These are phyloP conservation scores for Verticillium isaacii DNA, from an alignment of 2,329 filamentous ascomycete genomes.

Conservation along the genomic window DNA sequence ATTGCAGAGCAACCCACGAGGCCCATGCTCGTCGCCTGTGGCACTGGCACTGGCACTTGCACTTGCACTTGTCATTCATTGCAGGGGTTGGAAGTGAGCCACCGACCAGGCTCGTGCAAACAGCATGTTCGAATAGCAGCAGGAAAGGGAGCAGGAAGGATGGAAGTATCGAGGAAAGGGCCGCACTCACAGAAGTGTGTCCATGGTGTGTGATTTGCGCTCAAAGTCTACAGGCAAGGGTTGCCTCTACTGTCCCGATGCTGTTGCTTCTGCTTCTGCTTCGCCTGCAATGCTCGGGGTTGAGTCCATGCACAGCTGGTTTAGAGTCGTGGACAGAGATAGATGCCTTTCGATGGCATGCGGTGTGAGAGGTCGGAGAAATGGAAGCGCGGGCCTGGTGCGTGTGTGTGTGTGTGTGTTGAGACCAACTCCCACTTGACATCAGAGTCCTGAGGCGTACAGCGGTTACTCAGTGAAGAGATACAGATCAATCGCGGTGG, in stretches of 20 bases:
- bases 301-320: background rate
- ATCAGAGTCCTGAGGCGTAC: background rate
- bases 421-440: background rate
- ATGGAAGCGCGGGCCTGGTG: background rate
- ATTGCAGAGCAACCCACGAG: background rate
- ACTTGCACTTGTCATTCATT: background rate
- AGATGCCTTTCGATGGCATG: background rate
- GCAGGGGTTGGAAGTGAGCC: background rate
- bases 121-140: background rate
- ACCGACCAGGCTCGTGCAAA: background rate
- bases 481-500: background rate
- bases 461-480: background rate
- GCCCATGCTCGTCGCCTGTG: background rate
- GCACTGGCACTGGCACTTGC: background rate
- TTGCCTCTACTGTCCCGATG: background rate
- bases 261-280: background rate
- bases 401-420: background rate
- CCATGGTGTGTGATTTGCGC: slow-evolving; percentile 16
- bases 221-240: background rate
- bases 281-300: background rate
- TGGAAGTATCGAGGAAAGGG: background rate
- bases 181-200: slow-evolving; percentile 23
- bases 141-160: background rate
- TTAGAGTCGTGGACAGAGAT: background rate
- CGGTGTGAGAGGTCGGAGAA: background rate